Evolutionary conservation across 768 basidiomycete species (phyloP).

Genomic region (Fibroporia radiculosa): DNA sequence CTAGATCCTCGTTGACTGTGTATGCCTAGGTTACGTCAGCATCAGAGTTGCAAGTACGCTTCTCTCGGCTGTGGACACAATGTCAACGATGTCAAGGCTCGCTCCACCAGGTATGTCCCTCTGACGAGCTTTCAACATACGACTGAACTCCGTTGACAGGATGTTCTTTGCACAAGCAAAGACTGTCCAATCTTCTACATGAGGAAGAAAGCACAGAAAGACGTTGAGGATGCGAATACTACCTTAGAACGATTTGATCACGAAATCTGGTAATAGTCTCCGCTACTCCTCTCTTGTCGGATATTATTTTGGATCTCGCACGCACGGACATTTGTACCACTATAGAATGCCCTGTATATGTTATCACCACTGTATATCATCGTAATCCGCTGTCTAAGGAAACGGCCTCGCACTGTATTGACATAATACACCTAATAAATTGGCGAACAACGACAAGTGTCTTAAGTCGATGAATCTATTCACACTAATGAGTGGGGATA

Average conservation of each 20-base stretch:
- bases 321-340: too few relatives aligned
- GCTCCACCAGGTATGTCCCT: slow-evolving; percentile 70
- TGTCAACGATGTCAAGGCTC: slow-evolving; percentile 99
- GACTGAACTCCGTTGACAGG: slow-evolving; percentile 39
- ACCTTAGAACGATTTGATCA: slow-evolving; percentile 80
- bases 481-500: too few relatives aligned
- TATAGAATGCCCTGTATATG: too few relatives aligned
- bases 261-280: slow-evolving; percentile 66
- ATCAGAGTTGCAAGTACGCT: slow-evolving; percentile 81
- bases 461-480: too few relatives aligned
- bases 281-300: too few relatives aligned
- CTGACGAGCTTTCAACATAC: neutral
- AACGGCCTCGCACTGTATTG: too few relatives aligned
- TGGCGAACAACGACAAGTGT: too few relatives aligned
- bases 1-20: neutral
- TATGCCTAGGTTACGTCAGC: slow-evolving; percentile 37
- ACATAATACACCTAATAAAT: too few relatives aligned
- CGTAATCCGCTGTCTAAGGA: too few relatives aligned
- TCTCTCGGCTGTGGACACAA: slow-evolving; percentile 95
- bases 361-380: too few relatives aligned
- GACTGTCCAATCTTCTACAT: slow-evolving; percentile 99
- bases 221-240: slow-evolving; percentile 79
- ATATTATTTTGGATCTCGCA: too few relatives aligned
- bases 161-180: slow-evolving; percentile 92
- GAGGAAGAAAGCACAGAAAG: slow-evolving; percentile 97